Evolutionary conservation across 495 filamentous ascomycete genomes (phyloP), one percentile per base, ranked within the genome.

Genomic region (Hypoxylon perforatum): DNA sequence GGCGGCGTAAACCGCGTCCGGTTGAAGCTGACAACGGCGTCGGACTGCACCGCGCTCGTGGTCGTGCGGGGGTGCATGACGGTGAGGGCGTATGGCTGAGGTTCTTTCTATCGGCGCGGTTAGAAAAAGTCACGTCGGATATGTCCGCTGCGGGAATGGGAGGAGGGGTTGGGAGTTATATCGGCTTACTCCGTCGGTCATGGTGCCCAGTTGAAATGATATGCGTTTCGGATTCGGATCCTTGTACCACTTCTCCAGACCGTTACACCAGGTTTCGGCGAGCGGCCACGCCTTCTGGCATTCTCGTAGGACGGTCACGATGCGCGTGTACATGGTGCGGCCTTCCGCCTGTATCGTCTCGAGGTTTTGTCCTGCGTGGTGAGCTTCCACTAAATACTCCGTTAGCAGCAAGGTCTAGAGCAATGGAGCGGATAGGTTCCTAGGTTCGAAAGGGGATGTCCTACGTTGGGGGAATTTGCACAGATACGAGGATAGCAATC

Each of bases 201-300:
- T 83, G 18, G 78, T 77, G 36, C 77, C 76, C 12, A 61, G 60
- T 48, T 83, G 75, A 18, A 72, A 68, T 10, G 54, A 73, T 15
- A 65, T 67, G 15, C 63, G 60, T 48, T 75, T 68, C 10, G 70
- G 76, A 36, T 76, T 76, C 33, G 75, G 66, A 23, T 75, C 71
- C 33, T 67, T 72, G 70, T 73, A 75, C 63, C 80, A 82, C 52
- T 74, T 77, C 33, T 78, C 76, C 3, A 83, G 52, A 14, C 75
- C 76, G 12, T 80, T 77, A 41, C 77, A 75, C 81, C 81, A 83
- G 0, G 79, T 73, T 39, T 72, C 65, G 2, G 81, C 80, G 0
- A 83, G 73, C 1, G 81, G 81, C 81, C 81, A 83, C 38, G 79
- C 74, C 42, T 74, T 71, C 47, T 76, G 76, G 66, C 77, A 77